Percentiles rank a stretch among this genome's conserved stretches.
Conservation (phyloP, 768 basidiomycete genomes). For the Cytidiella melzeri region DNA sequence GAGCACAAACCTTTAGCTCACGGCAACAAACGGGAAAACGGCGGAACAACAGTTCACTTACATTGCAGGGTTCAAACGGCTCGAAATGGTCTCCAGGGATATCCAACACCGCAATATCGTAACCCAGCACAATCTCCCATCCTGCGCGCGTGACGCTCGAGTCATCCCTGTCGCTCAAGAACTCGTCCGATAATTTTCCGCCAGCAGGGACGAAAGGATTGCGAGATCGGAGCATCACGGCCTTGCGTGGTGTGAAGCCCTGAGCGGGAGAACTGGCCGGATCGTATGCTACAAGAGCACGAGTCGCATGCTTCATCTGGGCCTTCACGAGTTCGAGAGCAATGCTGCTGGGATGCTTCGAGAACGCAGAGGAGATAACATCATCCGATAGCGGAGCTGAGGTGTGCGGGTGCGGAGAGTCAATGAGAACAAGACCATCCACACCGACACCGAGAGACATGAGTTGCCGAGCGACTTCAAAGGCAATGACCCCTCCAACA, state of each 20-base stretch:
- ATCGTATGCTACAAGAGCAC: constrained; percentile 41
- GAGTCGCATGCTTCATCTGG: constrained; percentile 22
- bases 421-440: constrained; percentile 58
- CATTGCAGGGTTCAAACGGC: constrained; percentile 46
- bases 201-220: constrained; percentile 35
- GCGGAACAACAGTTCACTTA: constrained; percentile 32
- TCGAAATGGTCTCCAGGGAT: constrained; percentile 67
- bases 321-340: constrained; percentile 3
- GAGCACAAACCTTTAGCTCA: background rate
- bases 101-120: constrained; percentile 37
- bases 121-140: constrained; percentile 43
- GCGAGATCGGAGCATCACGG: constrained; percentile 49
- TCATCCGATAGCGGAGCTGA: constrained; percentile 45
- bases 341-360: constrained; percentile 24
- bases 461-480: constrained; percentile 54
- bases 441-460: constrained; percentile 36
- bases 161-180: constrained; percentile 45
- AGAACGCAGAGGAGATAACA: constrained; percentile 41
- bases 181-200: constrained; percentile 32
- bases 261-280: constrained; percentile 23
- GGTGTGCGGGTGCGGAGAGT: constrained; percentile 54
- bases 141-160: constrained; percentile 26
- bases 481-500: constrained; percentile 69
- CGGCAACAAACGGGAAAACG: constrained; percentile 1
- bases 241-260: constrained; percentile 24